Evolutionary conservation across 2,329 filamentous ascomycete species (phyloP), one percentile per base, ranked within the genome.

Genomic region (Ambrosiella xylebori): DNA sequence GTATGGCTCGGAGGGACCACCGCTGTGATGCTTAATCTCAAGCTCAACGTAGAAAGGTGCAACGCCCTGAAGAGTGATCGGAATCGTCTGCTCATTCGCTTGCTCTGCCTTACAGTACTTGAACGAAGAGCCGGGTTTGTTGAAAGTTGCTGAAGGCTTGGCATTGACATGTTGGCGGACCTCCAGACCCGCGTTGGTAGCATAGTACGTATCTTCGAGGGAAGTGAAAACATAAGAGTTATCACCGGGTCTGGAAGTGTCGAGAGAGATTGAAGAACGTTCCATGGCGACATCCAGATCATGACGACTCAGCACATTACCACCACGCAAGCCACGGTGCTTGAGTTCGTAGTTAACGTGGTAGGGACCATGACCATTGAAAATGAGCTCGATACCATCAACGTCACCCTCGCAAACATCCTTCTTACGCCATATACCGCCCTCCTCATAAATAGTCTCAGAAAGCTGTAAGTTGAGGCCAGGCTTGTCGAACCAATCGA

Each of bases 341-440:
- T 79, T 81, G 63, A 94, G 78, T 63, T 89, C 81, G 67, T 96
- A 97, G 63, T 87, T 79, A 53, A 95, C 77, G 63, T 84, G 81
- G 68, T 86, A 97, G 1, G 93, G 93, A 40, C 90, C 79, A 55
- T 84, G 78, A 58, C 86, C 91, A 67, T 79, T 79, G 61, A 98
- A 77, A 49, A 78, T 77, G 57, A 98, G 74, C 65, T 96, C 89
- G 58, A 96, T 82, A 2, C 83, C 82, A 68, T 96, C 91, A 65
- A 95, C 86, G 61, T 97, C 91, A 37, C 91, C 91, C 71, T 98
- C 90, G 66, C 93, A 98, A 37, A 98, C 84, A 61, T 90, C 84
- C 47, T 82, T 78, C 69, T 94, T 94, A 64, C 82, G 68, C 66
- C 84, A 86, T 39, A 76, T 75, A 36, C 74, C 73, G 7, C 72